These are phyloP conservation scores for Endothia cerciana DNA, from an alignment of 2,329 filamentous ascomycete genomes.

Conservation along the genomic window DNA sequence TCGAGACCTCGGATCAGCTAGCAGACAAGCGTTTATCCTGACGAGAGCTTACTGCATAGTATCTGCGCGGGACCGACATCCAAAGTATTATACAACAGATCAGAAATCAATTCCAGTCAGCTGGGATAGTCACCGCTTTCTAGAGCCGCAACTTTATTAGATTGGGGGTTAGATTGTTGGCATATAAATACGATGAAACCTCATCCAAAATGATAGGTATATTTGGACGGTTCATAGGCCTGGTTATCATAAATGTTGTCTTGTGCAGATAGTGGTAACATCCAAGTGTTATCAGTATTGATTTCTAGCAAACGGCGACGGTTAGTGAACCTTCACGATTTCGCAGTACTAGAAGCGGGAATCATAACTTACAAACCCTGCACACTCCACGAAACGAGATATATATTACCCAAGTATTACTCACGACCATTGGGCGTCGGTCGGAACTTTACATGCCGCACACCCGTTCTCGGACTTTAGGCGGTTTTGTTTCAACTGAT, in stretches of 20 bases:
- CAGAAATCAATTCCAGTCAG: too few species aligned
- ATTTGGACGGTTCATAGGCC: background rate
- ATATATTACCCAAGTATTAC: background rate
- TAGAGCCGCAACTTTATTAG: too few species aligned
- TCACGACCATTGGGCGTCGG: background rate
- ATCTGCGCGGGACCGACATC: too few species aligned
- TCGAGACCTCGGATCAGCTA: background rate
- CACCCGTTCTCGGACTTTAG: slow-evolving; percentile 15
- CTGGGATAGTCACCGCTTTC: too few species aligned
- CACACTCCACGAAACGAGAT: background rate
- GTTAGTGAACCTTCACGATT: too few species aligned
- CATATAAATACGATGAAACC: too few species aligned
- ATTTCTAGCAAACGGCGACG: too few species aligned
- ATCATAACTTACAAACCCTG: background rate
- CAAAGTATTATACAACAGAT: too few species aligned
- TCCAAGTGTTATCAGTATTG: background rate
- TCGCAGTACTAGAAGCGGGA: background rate
- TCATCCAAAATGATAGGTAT: background rate
- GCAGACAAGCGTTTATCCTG: too few species aligned
- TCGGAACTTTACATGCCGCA: slow-evolving; percentile 15
- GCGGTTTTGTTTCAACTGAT: slow-evolving; percentile 27
- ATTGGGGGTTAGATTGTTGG: too few species aligned
- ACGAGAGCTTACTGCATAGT: too few species aligned
- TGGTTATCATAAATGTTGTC: background rate
- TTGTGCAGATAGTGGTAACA: background rate